A percentile compares a stretch with the other conserved stretches of the same genome.
phyloP scores from a whole-genome alignment of 495 filamentous ascomycete genomes.

The Daldinia bambusicola region DNA sequence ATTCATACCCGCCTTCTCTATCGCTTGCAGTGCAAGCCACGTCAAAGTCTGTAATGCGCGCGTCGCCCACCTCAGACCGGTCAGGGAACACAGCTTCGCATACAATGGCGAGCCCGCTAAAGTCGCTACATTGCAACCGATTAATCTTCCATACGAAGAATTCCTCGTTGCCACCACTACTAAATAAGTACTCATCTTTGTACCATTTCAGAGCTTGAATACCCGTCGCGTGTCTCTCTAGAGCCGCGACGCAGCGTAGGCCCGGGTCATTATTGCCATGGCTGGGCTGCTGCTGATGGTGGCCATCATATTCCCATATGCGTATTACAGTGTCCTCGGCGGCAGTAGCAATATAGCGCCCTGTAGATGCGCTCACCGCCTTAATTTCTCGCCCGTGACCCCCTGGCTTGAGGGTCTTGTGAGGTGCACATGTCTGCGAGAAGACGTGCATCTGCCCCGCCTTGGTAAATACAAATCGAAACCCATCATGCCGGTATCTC shows the following conservation, averaged over 20 bases:
- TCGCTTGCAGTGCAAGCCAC: conserved; percentile 44
- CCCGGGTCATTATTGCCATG: conserved; percentile 5
- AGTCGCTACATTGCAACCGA: conserved; percentile 59
- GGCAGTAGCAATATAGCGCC: conserved; percentile 75
- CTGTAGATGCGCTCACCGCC: conserved; percentile 66
- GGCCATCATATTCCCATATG: conserved; percentile 62
- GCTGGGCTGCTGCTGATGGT: neutral
- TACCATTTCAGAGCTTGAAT: conserved; percentile 86
- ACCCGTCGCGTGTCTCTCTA: conserved; percentile 81
- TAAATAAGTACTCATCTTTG: conserved; percentile 75
- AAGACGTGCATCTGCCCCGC: conserved; percentile 63
- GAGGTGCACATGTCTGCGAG: conserved; percentile 58
- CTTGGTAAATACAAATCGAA: conserved; percentile 66
- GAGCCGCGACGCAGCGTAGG: conserved; percentile 66
- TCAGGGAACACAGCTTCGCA: conserved; percentile 71
- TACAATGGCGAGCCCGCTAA: conserved; percentile 63
- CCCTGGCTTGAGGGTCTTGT: conserved; percentile 69
- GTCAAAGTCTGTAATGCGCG: conserved; percentile 81
- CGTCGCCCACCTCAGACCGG: conserved; percentile 69
- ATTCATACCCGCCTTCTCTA: conserved; percentile 23
- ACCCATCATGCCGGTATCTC: conserved; percentile 43
- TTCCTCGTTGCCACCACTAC: conserved; percentile 86
- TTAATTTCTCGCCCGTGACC: conserved; percentile 92
- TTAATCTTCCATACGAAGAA: conserved; percentile 83
- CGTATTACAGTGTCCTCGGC: conserved; percentile 90